These are phyloP conservation scores for Chaetothyriales sp. DNA, from an alignment of 2,329 filamentous ascomycete species.

Conservation along the genomic window DNA sequence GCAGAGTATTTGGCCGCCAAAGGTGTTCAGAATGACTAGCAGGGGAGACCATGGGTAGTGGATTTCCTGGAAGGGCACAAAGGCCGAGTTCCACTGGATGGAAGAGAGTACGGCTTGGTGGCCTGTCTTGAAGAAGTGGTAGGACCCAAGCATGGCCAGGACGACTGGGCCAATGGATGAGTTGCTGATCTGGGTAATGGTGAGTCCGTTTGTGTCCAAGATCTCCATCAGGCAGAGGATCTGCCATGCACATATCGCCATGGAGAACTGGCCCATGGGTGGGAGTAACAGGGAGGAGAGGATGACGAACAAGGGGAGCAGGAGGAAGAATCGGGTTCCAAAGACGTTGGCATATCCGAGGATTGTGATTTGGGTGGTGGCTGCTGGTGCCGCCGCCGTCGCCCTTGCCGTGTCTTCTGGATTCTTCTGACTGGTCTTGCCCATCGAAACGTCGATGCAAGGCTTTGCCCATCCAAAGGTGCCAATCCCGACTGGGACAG, in stretches of 20 bases:
- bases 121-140: conserved; percentile 95
- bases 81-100: conserved; percentile 93
- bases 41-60: conserved; percentile 82
- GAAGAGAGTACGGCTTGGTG: conserved; percentile 77
- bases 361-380: conserved; percentile 49
- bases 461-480: conserved; percentile 78
- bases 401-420: conserved; percentile 22
- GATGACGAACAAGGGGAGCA: conserved; percentile 67
- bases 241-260: conserved; percentile 74
- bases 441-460: conserved; percentile 55
- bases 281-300: conserved; percentile 70
- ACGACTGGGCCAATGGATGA: conserved; percentile 59
- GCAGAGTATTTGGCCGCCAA: conserved; percentile 74
- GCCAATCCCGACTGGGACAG: conserved; percentile 67
- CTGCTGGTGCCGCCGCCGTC: no score
- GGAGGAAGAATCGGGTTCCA: conserved; percentile 73
- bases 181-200: conserved; percentile 32
- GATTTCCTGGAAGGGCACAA: conserved; percentile 58
- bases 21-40: conserved; percentile 70
- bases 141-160: conserved; percentile 75
- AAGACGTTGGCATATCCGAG: conserved; percentile 89
- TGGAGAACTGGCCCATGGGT: conserved; percentile 78
- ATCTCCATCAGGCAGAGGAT: conserved; percentile 61
- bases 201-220: conserved; percentile 45
- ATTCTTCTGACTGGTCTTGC: neutral